Evolutionary conservation across 2,329 filamentous ascomycete genomes (phyloP).

Genomic region (Lasiodiplodia hormozganensis): DNA sequence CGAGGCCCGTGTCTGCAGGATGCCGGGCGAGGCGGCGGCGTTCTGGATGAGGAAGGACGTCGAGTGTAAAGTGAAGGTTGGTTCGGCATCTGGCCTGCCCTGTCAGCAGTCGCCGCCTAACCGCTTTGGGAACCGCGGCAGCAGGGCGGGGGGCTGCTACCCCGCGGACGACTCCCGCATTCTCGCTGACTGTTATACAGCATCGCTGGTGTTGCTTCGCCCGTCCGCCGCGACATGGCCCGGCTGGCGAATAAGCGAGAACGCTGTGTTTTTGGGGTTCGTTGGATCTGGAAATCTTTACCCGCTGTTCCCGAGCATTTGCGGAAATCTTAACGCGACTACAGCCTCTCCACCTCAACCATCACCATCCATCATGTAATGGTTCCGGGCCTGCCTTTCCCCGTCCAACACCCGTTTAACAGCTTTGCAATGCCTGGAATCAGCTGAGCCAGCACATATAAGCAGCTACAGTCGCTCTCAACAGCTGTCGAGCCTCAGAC

Average conservation of each 20-base stretch:
- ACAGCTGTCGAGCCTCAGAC: background rate
- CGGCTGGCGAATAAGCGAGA: background rate
- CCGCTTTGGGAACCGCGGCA: background rate
- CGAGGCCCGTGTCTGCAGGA: conserved; percentile 2
- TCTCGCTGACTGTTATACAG: background rate
- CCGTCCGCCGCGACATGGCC: background rate
- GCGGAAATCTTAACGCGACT: conserved; percentile 18
- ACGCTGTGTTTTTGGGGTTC: background rate
- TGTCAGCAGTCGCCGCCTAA: background rate
- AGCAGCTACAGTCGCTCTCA: background rate
- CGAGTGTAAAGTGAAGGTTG: background rate
- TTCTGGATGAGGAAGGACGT: conserved; percentile 4
- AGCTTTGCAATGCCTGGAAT: background rate
- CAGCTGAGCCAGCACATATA: background rate
- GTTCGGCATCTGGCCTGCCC: background rate
- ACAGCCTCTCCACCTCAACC: conserved; percentile 2
- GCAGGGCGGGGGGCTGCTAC: background rate
- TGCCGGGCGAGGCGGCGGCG: background rate
- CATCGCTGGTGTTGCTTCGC: background rate
- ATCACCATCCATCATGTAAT: background rate
- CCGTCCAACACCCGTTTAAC: conserved; percentile 1
- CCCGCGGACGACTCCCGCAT: background rate
- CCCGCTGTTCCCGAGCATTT: background rate
- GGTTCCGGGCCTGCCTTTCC: background rate
- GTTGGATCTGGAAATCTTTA: background rate